A percentile compares a stretch with the other conserved stretches of the same genome.
These are phyloP conservation scores for Colletotrichum plurivorum DNA, from an alignment of 2,329 filamentous ascomycete species.

Conservation along the genomic window DNA sequence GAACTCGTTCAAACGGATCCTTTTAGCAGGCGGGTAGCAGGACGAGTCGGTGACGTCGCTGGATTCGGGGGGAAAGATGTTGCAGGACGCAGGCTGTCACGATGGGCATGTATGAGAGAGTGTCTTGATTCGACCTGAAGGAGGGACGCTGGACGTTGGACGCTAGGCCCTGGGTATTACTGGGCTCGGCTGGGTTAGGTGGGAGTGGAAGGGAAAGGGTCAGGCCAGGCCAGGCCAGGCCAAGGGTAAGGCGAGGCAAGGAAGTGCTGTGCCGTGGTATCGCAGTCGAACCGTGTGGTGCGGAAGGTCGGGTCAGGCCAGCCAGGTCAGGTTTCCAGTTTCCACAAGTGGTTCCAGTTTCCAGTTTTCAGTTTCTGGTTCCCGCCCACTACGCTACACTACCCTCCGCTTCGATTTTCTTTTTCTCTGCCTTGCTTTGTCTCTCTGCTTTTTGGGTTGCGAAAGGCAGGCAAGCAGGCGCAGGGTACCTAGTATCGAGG, in stretches of 20 bases:
- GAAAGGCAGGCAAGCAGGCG: too few species aligned
- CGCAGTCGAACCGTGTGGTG: background rate
- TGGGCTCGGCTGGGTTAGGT: conserved; percentile 16
- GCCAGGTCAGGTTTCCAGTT: conserved; percentile 23
- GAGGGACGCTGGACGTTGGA: background rate
- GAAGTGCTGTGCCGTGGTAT: background rate
- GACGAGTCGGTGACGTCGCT: conserved; percentile 16
- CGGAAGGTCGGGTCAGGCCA: conserved; percentile 18
- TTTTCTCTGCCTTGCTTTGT: too few species aligned
- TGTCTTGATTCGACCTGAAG: conserved; percentile 27
- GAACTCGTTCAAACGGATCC: conserved; percentile 4
- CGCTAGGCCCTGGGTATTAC: background rate
- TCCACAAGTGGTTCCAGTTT: conserved; percentile 14
- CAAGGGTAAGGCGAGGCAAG: background rate
- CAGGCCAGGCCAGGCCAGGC: conserved; percentile 1
- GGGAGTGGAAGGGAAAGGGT: background rate
- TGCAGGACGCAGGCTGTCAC: conserved; percentile 31
- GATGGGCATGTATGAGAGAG: conserved; percentile 31
- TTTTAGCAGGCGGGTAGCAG: conserved; percentile 8
- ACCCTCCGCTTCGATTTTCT: too few species aligned
- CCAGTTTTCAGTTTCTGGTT: conserved; percentile 7
- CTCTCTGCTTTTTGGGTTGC: too few species aligned
- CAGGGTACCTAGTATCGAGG: background rate
- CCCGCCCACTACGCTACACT: background rate
- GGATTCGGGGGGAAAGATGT: conserved; percentile 19